phyloP scores from a whole-genome alignment of 805 yeast genomes.

The Sugiyamaella marilandica region DNA sequence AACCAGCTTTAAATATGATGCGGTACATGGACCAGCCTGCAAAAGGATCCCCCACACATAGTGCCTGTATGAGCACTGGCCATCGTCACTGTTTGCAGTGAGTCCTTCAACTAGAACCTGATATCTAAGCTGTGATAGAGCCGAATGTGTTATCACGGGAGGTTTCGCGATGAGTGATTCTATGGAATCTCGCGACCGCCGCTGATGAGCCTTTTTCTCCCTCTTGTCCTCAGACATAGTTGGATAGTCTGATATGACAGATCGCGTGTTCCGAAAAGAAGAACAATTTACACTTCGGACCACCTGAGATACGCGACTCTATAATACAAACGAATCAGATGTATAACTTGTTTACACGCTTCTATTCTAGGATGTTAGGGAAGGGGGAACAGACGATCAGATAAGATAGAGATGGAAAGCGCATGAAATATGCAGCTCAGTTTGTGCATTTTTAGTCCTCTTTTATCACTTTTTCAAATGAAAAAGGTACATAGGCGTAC shows the following conservation, averaged over 20 bases:
- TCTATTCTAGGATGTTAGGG: constrained; percentile 4
- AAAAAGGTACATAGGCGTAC: constrained; percentile 77
- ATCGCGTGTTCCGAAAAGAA: neutral
- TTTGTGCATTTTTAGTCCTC: neutral
- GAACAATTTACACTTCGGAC: neutral
- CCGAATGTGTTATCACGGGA: constrained; percentile 42
- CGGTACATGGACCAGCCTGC: constrained; percentile 56
- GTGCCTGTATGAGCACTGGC: constrained; percentile 60
- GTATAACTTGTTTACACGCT: neutral
- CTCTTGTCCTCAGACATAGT: neutral
- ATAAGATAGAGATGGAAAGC: no score
- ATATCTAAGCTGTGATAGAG: constrained; percentile 51
- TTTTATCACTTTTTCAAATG: constrained; percentile 39
- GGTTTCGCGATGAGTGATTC: constrained; percentile 42
- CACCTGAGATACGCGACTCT: neutral
- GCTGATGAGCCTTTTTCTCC: neutral
- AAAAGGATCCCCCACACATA: constrained; percentile 79
- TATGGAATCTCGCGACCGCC: constrained; percentile 42
- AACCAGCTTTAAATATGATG: constrained; percentile 50
- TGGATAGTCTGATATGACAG: neutral
- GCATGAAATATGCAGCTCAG: no score
- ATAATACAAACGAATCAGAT: neutral
- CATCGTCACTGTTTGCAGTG: constrained; percentile 25
- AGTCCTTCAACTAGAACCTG: constrained; percentile 47
- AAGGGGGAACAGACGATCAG: neutral